phyloP scores from a whole-genome alignment of 164 flowering plant species.

The Umbellularia californica region DNA sequence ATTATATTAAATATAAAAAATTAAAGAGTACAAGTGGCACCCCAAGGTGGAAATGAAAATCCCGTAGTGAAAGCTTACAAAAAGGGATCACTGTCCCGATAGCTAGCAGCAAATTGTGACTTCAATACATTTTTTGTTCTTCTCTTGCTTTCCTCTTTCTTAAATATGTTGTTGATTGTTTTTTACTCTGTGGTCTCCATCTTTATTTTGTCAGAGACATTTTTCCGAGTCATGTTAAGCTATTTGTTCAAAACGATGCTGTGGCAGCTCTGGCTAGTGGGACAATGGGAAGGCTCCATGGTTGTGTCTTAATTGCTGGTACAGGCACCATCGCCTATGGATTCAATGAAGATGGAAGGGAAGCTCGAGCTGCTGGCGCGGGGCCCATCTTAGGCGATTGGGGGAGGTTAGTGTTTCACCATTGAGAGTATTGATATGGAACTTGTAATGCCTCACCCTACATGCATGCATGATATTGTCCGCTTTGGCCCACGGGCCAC shows the following conservation, averaged over 20 bases:
- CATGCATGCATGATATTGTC: not conserved
- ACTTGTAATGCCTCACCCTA: too few relatives aligned
- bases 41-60: too few relatives aligned
- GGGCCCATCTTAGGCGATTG: slow-evolving; percentile 95
- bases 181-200: not conserved
- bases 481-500: not conserved
- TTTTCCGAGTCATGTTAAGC: slow-evolving; percentile 62
- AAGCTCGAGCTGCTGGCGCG: slow-evolving; percentile 97
- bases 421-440: not conserved
- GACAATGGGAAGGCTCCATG: slow-evolving; percentile 92
- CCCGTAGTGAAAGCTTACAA: too few relatives aligned
- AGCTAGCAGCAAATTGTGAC: too few relatives aligned
- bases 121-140: too few relatives aligned
- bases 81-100: too few relatives aligned
- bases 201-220: slow-evolving; percentile 45
- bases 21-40: too few relatives aligned
- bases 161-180: not conserved
- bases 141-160: too few relatives aligned
- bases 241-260: slow-evolving; percentile 90
- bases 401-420: slow-evolving; percentile 64
- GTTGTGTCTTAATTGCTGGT: slow-evolving; percentile 94
- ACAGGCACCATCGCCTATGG: slow-evolving; percentile 93
- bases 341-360: slow-evolving; percentile 82
- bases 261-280: slow-evolving; percentile 97
- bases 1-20: too few relatives aligned